Base-by-base conservation (phyloP, 108 stramenopile species). In the Fragilaria crotonensis region DNA sequence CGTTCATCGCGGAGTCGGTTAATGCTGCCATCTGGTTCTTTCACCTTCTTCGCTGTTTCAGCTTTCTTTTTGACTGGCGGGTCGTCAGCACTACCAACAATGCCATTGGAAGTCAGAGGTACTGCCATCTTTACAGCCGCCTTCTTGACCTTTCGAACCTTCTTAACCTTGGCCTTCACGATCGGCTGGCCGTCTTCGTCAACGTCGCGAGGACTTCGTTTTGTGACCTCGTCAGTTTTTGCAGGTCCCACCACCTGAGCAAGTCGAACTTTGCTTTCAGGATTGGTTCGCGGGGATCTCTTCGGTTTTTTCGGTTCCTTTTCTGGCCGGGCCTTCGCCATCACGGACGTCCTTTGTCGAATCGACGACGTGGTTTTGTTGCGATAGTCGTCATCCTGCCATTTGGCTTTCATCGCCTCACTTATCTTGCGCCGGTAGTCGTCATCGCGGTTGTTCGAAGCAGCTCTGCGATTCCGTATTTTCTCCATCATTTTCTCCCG, bases 321-420 rank as follows among this genome's bases (percentile, higher is more conserved):
- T 41, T 55, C 47, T n/a, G n/a, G n/a, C n/a, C n/a, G n/a, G n/a
- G n/a, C n/a, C n/a, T 59, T 66, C 29, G 51, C 47, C 53, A 25
- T 36, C 20, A 48, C 64, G 27, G 53, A 66, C 26, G 56, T 65
- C 2, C 55, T 36, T 56, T 78, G 69, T 25, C 67, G 60, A 59
- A 90, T 87, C n/a, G 75, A 67, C n/a, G 71, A 67, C 33, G 71
- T 49, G 30, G 84, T 73, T 44, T 79, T 75, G 60, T 81, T 62
- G 46, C 89, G 70, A 70, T 87, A 90, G 28, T 70, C 71, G 14
- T 68, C 67, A 75, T 90, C 84, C 67, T 83, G 75, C 89, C 89
- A 90, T 54, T 85, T 87, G n/a, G 33, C 48, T 51, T 85, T 87
- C 81, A 90, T 87, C 41, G 89, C 81, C n/a, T 63, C 72, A 55